Conservation (phyloP, 1,284 basidiomycete genomes). For the Cystobasidium sp. region DNA sequence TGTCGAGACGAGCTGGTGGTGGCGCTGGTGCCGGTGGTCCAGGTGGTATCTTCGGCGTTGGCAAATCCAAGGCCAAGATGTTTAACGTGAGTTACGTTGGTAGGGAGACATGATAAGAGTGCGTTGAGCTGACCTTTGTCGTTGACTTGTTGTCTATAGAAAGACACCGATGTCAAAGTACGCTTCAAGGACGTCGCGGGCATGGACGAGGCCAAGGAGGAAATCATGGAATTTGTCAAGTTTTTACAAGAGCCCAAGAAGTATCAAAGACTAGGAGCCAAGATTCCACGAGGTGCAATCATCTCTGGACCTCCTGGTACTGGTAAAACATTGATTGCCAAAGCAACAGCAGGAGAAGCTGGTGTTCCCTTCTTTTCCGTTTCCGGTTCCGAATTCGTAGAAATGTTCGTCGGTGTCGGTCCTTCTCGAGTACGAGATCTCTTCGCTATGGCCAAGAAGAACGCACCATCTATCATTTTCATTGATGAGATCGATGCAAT, state of each 20-base stretch:
- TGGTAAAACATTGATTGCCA: constrained; percentile 96
- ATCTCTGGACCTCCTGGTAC: constrained; percentile 97
- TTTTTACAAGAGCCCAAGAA: constrained; percentile 95
- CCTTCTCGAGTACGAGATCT: constrained; percentile 96
- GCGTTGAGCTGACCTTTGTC: background rate
- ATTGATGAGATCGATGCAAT: constrained; percentile 99
- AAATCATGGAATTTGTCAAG: constrained; percentile 99
- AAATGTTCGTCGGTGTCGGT: constrained; percentile 99
- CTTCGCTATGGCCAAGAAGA: constrained; percentile 95
- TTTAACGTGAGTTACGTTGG: constrained; percentile 66
- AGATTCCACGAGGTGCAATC: constrained; percentile 98
- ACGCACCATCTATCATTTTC: constrained; percentile 98
- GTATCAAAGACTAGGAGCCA: constrained; percentile 96
- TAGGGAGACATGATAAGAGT: background rate
- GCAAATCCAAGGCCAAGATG: constrained; percentile 91
- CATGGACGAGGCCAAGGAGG: constrained; percentile 99
- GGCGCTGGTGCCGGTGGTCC: constrained; percentile 60
- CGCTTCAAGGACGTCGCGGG: constrained; percentile 97
- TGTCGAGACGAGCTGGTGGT: constrained; percentile 73
- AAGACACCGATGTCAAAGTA: constrained; percentile 86
- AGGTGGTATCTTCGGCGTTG: constrained; percentile 95
- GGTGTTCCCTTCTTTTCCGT: constrained; percentile 97
- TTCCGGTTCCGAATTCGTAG: constrained; percentile 98
- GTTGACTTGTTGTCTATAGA: constrained; percentile 60
- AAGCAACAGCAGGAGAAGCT: constrained; percentile 97